phyloP scores from a whole-genome alignment of 495 filamentous ascomycete species.

The Podospora bellae-mahoneyi region DNA sequence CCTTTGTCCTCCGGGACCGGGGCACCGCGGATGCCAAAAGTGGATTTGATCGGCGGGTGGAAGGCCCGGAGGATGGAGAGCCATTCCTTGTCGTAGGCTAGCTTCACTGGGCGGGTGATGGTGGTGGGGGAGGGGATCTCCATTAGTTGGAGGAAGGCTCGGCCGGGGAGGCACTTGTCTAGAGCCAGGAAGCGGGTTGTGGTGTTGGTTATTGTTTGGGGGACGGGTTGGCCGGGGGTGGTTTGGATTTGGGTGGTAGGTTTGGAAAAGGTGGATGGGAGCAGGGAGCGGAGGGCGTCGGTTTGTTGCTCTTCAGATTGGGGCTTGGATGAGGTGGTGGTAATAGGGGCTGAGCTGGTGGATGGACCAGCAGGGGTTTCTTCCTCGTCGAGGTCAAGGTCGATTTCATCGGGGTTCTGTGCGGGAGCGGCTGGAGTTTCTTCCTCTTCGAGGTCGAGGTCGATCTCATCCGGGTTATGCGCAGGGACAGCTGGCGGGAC shows the following conservation, averaged over 20 bases:
- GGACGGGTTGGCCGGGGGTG: constrained; percentile 44
- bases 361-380: background rate
- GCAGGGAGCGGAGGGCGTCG: constrained; percentile 59
- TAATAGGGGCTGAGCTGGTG: background rate
- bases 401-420: constrained; percentile 18
- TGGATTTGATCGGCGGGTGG: constrained; percentile 48
- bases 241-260: constrained; percentile 27
- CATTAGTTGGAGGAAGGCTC: constrained; percentile 78
- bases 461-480: background rate
- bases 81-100: constrained; percentile 92
- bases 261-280: constrained; percentile 63
- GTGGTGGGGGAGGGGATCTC: constrained; percentile 46
- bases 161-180: constrained; percentile 76
- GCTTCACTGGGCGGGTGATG: constrained; percentile 33
- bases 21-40: constrained; percentile 54
- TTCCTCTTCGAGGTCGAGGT: background rate
- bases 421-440: background rate
- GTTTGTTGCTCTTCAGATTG: constrained; percentile 24
- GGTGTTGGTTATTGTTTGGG: constrained; percentile 62
- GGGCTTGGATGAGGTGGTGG: constrained; percentile 50
- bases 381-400: constrained; percentile 23
- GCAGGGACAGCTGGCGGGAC: background rate
- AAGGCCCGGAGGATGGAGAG: constrained; percentile 86
- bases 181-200: constrained; percentile 83
- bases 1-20: constrained; percentile 53